A percentile compares a stretch with the other conserved stretches of the same genome.
phyloP scores from a whole-genome alignment of 441 rosid species.

The Brassica balearica region DNA sequence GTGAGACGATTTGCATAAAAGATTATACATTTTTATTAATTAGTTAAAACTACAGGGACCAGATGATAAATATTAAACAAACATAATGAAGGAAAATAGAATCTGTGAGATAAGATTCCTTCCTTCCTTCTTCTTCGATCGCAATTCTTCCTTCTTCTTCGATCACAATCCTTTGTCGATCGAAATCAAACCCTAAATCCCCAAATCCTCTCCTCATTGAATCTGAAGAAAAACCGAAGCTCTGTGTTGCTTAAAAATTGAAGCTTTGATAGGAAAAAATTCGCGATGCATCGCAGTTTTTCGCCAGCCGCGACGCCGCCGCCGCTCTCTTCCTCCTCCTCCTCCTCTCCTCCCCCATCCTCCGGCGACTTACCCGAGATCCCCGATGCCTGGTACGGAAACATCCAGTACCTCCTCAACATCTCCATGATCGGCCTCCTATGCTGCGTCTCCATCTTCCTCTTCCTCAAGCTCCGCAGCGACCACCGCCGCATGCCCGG shows the following conservation, averaged over 20 bases:
- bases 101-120: slow-evolving; percentile 23
- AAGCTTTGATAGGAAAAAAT: neutral
- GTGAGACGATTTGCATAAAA: too few relatives aligned
- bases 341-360: slow-evolving; percentile 52
- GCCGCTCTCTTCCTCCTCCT: slow-evolving; percentile 23
- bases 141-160: neutral
- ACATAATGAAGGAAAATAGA: neutral
- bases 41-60: slow-evolving; percentile 16
- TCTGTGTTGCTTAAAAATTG: slow-evolving; percentile 2
- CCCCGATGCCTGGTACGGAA: slow-evolving; percentile 83
- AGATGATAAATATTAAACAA: neutral
- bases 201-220: slow-evolving; percentile 1
- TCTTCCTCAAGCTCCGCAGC: slow-evolving; percentile 92
- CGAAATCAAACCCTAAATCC: slow-evolving; percentile 28
- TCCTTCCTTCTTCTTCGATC: slow-evolving; percentile 1
- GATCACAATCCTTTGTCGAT: slow-evolving; percentile 18
- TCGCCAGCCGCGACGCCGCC: slow-evolving; percentile 43
- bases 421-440: slow-evolving; percentile 82
- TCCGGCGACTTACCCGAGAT: slow-evolving; percentile 51
- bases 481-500: slow-evolving; percentile 95
- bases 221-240: slow-evolving; percentile 13
- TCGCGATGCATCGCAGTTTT: slow-evolving; percentile 42
- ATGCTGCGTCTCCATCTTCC: slow-evolving; percentile 81
- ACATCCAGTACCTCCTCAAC: slow-evolving; percentile 88
- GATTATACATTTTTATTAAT: neutral